Evolutionary conservation across 768 basidiomycete genomes (phyloP).

Genomic region (Serendipita indica): DNA sequence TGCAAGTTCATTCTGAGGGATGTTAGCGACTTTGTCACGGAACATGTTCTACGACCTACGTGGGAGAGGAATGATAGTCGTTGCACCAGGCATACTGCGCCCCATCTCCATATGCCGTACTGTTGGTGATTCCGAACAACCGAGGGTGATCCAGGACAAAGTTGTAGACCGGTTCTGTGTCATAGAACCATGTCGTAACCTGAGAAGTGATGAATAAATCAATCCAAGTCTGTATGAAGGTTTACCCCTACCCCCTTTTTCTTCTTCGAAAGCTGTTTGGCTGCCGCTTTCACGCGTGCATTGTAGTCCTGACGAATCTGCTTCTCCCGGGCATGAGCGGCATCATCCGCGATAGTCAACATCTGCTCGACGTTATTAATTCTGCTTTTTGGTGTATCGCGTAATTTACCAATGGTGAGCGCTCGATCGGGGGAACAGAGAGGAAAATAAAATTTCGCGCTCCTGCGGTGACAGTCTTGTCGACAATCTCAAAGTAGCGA

Average conservation of each 20-base stretch:
- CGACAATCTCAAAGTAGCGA: neutral
- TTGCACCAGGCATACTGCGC: neutral
- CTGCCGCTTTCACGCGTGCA: neutral
- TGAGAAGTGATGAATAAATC: neutral
- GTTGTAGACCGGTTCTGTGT: neutral
- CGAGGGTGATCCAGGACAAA: neutral
- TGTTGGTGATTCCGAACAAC: neutral
- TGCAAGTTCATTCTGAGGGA: neutral
- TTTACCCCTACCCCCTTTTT: neutral
- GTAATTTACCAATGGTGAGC: neutral
- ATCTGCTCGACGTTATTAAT: neutral
- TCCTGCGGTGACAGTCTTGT: neutral
- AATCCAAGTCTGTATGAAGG: neutral
- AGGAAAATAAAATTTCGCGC: neutral
- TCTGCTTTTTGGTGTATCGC: neutral
- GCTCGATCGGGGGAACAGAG: neutral
- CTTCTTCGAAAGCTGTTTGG: neutral
- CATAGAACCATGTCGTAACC: neutral
- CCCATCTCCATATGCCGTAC: conserved; percentile 2
- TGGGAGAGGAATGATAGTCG: neutral
- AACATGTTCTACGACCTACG: neutral
- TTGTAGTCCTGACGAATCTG: conserved; percentile 3
- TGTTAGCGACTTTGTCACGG: too few relatives aligned
- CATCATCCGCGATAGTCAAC: neutral
- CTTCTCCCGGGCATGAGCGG: neutral